phyloP scores from a whole-genome alignment of 768 basidiomycete species.

The Calocybe gangraenosa region DNA sequence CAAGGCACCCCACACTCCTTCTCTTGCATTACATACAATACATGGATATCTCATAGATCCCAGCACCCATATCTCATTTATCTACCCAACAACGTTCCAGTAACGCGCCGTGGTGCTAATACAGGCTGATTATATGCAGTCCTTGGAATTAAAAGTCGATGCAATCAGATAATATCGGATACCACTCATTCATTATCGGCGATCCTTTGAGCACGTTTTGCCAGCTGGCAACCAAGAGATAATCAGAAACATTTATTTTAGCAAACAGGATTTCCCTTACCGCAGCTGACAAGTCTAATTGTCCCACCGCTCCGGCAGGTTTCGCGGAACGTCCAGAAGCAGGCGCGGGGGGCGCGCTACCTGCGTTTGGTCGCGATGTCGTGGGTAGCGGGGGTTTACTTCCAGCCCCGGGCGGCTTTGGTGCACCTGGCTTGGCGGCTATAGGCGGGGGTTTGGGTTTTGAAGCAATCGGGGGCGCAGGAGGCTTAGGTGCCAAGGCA shows the following conservation, averaged over 20 bases:
- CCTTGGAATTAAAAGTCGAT: conserved; percentile 4
- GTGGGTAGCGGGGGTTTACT: conserved; percentile 61
- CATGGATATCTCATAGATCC: conserved; percentile 5
- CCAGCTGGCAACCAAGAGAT: conserved; percentile 44
- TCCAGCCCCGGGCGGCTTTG: conserved; percentile 9
- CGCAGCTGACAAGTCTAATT: conserved; percentile 80
- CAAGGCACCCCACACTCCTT: conserved; percentile 3
- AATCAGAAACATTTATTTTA: conserved; percentile 1
- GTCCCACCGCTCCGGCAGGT: conserved; percentile 44
- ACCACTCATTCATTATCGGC: conserved; percentile 36
- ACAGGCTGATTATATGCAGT: conserved; percentile 10
- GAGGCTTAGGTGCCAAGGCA: conserved; percentile 42
- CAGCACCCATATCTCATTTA: conserved; percentile 16
- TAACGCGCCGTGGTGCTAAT: conserved; percentile 8
- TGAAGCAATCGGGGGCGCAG: conserved; percentile 47
- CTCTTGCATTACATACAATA: conserved; percentile 2
- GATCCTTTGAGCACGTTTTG: conserved; percentile 70
- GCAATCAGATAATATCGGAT: neutral
- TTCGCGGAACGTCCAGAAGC: conserved; percentile 33
- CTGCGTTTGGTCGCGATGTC: conserved; percentile 45
- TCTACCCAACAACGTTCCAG: too few relatives aligned
- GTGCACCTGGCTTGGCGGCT: conserved; percentile 32
- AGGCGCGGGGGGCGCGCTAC: conserved; percentile 17
- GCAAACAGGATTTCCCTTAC: conserved; percentile 39
- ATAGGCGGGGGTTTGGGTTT: conserved; percentile 39